Evolutionary conservation across 345 rosid species (phyloP).

Genomic region (Eucalyptus curtisii): DNA sequence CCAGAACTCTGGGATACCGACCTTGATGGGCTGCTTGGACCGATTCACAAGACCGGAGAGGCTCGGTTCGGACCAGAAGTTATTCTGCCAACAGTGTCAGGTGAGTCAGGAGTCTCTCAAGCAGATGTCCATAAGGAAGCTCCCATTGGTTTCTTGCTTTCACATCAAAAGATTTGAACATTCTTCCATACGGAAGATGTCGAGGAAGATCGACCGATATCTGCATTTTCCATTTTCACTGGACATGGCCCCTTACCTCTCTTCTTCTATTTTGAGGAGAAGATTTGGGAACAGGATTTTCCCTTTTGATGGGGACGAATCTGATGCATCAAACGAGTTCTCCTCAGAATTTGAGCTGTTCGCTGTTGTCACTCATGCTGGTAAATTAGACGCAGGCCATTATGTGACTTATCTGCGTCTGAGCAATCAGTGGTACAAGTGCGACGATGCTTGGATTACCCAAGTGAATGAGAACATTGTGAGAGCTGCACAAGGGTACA

Average conservation of each 20-base stretch:
- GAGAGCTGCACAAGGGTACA: conserved; percentile 82
- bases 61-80: conserved; percentile 84
- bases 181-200: conserved; percentile 45
- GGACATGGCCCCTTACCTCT: conserved; percentile 73
- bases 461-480: conserved; percentile 80
- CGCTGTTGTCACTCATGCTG: conserved; percentile 75
- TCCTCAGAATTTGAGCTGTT: conserved; percentile 70
- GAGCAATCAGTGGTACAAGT: conserved; percentile 79
- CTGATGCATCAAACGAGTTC: conserved; percentile 26
- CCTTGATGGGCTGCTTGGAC: conserved; percentile 79
- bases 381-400: conserved; percentile 79
- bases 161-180: conserved; percentile 92
- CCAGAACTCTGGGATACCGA: conserved; percentile 30
- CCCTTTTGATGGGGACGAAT: conserved; percentile 50
- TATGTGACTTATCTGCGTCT: conserved; percentile 70
- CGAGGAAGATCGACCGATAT: conserved; percentile 64
- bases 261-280: conserved; percentile 61
- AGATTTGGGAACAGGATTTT: conserved; percentile 68
- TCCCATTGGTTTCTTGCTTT: conserved; percentile 74
- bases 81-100: conserved; percentile 77
- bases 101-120: conserved; percentile 64
- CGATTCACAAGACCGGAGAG: conserved; percentile 77
- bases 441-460: conserved; percentile 91
- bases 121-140: conserved; percentile 85
- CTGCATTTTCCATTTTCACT: conserved; percentile 82